Base-by-base conservation (phyloP, 495 filamentous ascomycete genomes). In the Apodospora peruviana region DNA sequence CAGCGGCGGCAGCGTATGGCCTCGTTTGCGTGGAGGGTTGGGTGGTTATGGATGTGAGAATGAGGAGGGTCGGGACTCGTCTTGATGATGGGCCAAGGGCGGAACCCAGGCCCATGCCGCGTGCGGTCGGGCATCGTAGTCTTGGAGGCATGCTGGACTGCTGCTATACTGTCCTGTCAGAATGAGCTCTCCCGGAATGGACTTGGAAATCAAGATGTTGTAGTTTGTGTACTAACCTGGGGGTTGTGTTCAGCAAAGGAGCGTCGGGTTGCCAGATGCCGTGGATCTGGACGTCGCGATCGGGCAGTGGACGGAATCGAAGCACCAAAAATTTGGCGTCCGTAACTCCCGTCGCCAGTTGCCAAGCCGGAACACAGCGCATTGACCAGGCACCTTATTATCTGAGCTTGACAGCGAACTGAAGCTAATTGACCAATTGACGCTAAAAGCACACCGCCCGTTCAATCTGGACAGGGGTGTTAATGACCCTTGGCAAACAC, bases 1-100 rank as follows among this genome's bases (percentile, higher is more conserved):
- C 57, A 23, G 71, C 65, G 23, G 59, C 61, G 12, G 56, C 64
- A 3, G 71, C 67, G 56, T 69, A 72, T 8, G 59, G 54, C 44
- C 67, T 67, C 7, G 65, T 14, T 17, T 9, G 16, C 12, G 57
- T 20, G 2, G 53, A 46, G 8, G 50, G 38, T 1, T 48, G 2
- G 40, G 43, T 57, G 11, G 51, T 53, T 11, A 60, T 19, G 21
- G 55, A 45, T n/a, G 22, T 4, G 25, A 57, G 44, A 9, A 51
- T 23, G 11, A 60, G 40, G 46, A 60, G 51, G n/a, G 45, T 48
- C 5, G 53, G 40, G 21, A 53, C 50, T 5, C 24, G 50, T 17
- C 19, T 46, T 11, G 60, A 5, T 44, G 55, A 51, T 11, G 50
- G 32, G 36, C 44, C 51, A 35, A 60, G 17, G 29, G 56, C 50